A percentile compares a stretch with the other conserved stretches of the same genome.
These are phyloP conservation scores for Cutaneotrichosporon sp. DNA, from an alignment of 1,284 basidiomycete species.

Conservation along the genomic window DNA sequence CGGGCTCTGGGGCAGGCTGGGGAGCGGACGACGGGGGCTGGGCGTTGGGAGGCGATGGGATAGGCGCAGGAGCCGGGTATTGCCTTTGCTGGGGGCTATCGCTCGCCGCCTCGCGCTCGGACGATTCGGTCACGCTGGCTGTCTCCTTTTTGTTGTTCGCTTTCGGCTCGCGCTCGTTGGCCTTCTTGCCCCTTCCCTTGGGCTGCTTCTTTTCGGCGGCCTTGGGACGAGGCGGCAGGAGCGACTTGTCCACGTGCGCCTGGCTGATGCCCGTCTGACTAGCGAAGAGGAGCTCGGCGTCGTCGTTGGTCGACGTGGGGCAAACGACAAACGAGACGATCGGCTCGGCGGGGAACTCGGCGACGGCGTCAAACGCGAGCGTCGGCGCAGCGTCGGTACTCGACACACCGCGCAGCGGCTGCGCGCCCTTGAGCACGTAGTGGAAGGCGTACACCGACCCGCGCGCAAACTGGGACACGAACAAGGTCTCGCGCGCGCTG, in stretches of 20 bases:
- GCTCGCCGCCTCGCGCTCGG: background rate
- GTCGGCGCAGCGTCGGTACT: constrained; percentile 7
- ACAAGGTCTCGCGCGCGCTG: constrained; percentile 22
- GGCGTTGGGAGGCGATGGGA: background rate
- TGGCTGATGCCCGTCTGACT: constrained; percentile 29
- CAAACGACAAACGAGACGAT: constrained; percentile 25
- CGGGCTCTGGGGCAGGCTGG: no score
- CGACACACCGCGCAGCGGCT: constrained; percentile 25
- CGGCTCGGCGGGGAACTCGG: constrained; percentile 31
- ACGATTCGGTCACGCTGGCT: background rate
- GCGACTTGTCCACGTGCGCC: constrained; percentile 19
- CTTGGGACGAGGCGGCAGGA: background rate
- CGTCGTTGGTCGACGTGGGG: constrained; percentile 12
- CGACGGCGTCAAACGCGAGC: constrained; percentile 27
- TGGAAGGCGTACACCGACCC: constrained; percentile 33
- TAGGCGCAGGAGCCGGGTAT: constrained; percentile 1
- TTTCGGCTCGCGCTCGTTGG: constrained; percentile 2
- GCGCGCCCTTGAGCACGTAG: constrained; percentile 36
- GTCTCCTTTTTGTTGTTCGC: constrained; percentile 5
- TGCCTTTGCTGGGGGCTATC: no score
- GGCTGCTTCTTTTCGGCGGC: background rate
- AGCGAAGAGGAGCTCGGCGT: constrained; percentile 26
- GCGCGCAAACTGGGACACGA: constrained; percentile 30
- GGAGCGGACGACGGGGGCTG: background rate
- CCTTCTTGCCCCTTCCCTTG: constrained; percentile 2